These are phyloP conservation scores for Penicillium sp. DNA, from an alignment of 2,329 filamentous ascomycete genomes.

Conservation along the genomic window DNA sequence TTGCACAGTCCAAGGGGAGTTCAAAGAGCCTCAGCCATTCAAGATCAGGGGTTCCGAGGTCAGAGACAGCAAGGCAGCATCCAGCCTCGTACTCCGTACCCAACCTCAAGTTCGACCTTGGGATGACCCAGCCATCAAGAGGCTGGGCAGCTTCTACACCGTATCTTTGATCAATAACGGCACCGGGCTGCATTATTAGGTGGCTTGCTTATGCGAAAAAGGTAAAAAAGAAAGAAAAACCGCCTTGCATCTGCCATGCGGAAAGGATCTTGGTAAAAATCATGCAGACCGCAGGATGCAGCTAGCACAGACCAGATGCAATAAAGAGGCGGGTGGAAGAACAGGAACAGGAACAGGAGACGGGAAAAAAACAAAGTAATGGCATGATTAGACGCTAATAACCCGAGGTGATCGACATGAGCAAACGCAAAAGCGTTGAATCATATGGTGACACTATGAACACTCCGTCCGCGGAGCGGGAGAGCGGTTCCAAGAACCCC, in stretches of 20 bases:
- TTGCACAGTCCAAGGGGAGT: not conserved
- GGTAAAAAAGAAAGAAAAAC: not conserved
- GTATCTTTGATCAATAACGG: not conserved
- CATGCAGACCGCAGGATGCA: not conserved
- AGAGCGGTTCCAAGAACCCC: no score
- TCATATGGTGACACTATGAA: not conserved
- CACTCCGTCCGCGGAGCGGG: no score
- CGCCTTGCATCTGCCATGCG: constrained; percentile 12
- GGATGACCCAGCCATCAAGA: not conserved
- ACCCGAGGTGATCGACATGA: not conserved
- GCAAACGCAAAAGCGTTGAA: not conserved
- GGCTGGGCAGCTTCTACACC: not conserved
- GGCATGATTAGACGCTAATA: not conserved
- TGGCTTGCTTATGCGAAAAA: not conserved
- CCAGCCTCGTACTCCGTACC: not conserved
- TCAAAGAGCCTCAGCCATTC: not conserved
- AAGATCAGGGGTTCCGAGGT: no score
- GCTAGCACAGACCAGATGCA: not conserved
- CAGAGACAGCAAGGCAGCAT: not conserved
- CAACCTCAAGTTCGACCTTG: not conserved
- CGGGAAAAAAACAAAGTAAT: not conserved
- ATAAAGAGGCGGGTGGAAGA: not conserved
- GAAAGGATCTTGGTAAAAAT: not conserved
- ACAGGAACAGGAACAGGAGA: not conserved
- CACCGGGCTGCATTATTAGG: not conserved